A percentile compares a stretch with the other conserved stretches of the same genome.
These are phyloP conservation scores for Nicotiana paniculata DNA, from an alignment of 257 asterid species.

Conservation along the genomic window DNA sequence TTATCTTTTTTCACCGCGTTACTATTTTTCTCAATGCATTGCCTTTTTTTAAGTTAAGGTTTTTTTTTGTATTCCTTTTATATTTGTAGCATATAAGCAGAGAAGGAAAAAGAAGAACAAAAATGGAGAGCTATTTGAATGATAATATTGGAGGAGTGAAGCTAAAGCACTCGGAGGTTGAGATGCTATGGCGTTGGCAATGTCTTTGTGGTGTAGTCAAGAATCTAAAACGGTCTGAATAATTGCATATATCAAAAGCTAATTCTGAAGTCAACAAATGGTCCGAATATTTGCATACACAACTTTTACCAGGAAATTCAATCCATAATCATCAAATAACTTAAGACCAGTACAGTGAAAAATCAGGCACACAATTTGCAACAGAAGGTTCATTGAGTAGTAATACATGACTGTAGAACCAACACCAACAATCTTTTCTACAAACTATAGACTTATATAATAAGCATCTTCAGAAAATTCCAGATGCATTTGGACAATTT, in stretches of 20 bases:
- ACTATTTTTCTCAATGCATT: neutral
- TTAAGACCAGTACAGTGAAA: constrained; percentile 33
- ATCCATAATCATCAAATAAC: constrained; percentile 12
- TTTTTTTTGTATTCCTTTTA: neutral
- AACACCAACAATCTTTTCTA: constrained; percentile 25
- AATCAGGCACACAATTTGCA: constrained; percentile 19
- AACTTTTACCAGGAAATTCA: constrained; percentile 34
- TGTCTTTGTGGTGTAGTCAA: constrained; percentile 61
- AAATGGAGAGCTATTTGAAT: constrained; percentile 55
- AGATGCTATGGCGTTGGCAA: constrained; percentile 67
- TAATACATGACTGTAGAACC: constrained; percentile 28
- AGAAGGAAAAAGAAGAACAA: neutral
- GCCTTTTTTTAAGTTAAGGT: neutral
- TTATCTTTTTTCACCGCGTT: neutral
- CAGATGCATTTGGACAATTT: constrained; percentile 26
- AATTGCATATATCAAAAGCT: constrained; percentile 2
- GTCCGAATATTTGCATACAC: constrained; percentile 65
- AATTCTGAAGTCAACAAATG: constrained; percentile 47
- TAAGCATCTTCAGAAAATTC: constrained; percentile 50
- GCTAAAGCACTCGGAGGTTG: constrained; percentile 65
- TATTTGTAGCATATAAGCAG: neutral
- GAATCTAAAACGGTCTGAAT: constrained; percentile 49
- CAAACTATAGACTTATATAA: constrained; percentile 38
- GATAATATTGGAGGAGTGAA: constrained; percentile 66
- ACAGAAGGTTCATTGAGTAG: constrained; percentile 17